Evolutionary conservation across 2,329 filamentous ascomycete species (phyloP).

Genomic region (Aspergillus pseudoterreus): DNA sequence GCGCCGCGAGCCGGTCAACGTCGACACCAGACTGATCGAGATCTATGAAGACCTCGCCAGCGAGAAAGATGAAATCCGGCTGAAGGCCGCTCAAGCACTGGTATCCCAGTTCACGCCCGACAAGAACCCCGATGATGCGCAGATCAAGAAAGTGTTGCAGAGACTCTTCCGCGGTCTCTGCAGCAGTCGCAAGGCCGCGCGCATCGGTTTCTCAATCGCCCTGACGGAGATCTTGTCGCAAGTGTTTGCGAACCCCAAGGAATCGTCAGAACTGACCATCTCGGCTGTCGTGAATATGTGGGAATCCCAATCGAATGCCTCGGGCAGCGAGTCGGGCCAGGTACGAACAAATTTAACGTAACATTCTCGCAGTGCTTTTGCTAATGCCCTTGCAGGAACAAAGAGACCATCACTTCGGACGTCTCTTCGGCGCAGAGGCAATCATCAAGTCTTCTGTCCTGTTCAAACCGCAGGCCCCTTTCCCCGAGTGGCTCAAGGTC

Average conservation of each 20-base stretch:
- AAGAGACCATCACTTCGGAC: constrained; percentile 78
- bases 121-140: constrained; percentile 36
- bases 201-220: constrained; percentile 84
- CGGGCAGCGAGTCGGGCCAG: constrained; percentile 52
- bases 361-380: neutral
- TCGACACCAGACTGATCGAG: constrained; percentile 45
- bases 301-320: constrained; percentile 49
- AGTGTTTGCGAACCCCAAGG: constrained; percentile 50
- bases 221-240: constrained; percentile 76
- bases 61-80: constrained; percentile 43
- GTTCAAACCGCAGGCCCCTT: constrained; percentile 54
- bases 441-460: constrained; percentile 76
- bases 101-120: constrained; percentile 43
- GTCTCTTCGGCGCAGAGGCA: constrained; percentile 81
- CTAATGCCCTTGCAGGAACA: constrained; percentile 61
- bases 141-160: constrained; percentile 45
- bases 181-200: constrained; percentile 82
- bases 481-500: constrained; percentile 54
- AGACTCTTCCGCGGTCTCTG: constrained; percentile 82
- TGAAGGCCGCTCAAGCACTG: constrained; percentile 44
- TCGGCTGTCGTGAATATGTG: constrained; percentile 49
- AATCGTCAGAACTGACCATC: constrained; percentile 35
- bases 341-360: constrained; percentile 30
- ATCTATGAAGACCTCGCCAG: constrained; percentile 49
- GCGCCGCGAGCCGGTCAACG: constrained; percentile 38